Conservation (phyloP, 176 grass and related monocot species). For the Thalia dealbata region DNA sequence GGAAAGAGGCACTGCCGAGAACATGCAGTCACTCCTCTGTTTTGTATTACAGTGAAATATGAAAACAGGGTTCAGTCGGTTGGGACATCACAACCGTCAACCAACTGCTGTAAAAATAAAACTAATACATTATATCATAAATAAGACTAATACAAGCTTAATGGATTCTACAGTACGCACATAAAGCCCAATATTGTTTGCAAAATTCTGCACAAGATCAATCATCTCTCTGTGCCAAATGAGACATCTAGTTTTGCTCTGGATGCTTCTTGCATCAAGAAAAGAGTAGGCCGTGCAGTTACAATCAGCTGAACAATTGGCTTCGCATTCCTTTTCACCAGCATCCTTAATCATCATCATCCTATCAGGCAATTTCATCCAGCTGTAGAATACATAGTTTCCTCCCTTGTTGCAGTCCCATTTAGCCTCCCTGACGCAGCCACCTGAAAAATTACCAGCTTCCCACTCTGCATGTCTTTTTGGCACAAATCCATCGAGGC, state of each 20-base stretch:
- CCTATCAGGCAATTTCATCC: neutral
- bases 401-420: neutral
- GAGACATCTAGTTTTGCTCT: neutral
- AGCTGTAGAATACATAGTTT: neutral
- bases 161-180: neutral
- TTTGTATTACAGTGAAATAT: too few species aligned
- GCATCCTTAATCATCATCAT: neutral
- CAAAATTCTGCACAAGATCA: neutral
- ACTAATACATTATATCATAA: too few species aligned
- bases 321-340: neutral
- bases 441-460: neutral
- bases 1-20: too few species aligned
- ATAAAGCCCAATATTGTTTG: neutral
- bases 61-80: too few species aligned
- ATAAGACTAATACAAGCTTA: too few species aligned
- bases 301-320: neutral
- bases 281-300: conserved; percentile 1
- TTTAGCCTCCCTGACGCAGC: neutral
- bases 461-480: neutral
- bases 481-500: neutral
- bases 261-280: neutral
- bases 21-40: too few species aligned
- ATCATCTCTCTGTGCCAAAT: neutral
- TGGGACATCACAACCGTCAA: too few species aligned
- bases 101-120: too few species aligned